Evolutionary conservation across 2,329 filamentous ascomycete genomes (phyloP).

Genomic region (Cladophialophora carrionii): DNA sequence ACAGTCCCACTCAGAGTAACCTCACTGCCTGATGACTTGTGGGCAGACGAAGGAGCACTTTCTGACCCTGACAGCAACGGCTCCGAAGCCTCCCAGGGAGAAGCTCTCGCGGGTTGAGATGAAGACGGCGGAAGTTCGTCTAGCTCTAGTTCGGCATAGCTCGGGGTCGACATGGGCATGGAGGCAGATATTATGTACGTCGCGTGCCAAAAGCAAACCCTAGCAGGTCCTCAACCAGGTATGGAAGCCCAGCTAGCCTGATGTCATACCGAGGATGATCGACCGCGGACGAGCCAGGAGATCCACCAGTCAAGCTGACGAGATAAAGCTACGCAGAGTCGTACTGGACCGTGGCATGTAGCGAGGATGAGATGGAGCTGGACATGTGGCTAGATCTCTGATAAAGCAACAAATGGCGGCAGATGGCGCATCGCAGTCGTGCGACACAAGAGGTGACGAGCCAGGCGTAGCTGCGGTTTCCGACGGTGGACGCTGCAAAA

Average conservation of each 20-base stretch:
- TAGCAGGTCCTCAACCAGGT: neutral
- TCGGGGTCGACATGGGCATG: neutral
- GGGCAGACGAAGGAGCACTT: neutral
- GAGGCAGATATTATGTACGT: neutral
- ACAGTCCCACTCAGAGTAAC: neutral
- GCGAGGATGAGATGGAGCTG: neutral
- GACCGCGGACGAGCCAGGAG: neutral
- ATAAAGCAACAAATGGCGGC: neutral
- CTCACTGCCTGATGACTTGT: neutral
- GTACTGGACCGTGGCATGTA: neutral
- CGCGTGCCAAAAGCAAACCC: neutral
- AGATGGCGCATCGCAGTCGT: neutral
- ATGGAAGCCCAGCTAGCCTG: neutral
- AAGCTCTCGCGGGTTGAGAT: conserved; percentile 1
- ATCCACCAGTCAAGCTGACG: neutral
- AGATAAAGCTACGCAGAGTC: neutral
- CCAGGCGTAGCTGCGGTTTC: neutral
- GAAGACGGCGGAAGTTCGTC: conserved; percentile 11
- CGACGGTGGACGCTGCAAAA: neutral
- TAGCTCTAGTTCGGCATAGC: conserved; percentile 7
- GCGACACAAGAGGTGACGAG: neutral
- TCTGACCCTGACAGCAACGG: conserved; percentile 4
- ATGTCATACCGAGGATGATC: neutral
- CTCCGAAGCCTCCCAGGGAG: conserved; percentile 6
- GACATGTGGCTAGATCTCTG: neutral